Evolutionary conservation across 75 land plant genomes (phyloP), one percentile per base, ranked within the genome.

Genomic region (Pinus albicaulis): DNA sequence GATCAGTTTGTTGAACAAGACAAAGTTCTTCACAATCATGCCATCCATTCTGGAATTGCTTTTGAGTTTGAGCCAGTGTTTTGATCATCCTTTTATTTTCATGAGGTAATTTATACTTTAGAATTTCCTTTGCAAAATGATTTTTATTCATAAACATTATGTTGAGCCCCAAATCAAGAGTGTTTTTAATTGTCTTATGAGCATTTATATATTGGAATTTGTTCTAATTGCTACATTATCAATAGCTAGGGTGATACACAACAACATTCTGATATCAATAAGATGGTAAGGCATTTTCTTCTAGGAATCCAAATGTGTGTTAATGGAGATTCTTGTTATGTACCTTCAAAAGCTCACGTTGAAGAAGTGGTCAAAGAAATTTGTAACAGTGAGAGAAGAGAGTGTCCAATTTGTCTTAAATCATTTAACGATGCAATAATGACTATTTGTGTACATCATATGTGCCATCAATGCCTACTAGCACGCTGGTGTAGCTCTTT

Each of bases 31-130:
- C 90, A 93, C 81, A 91, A 95, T 68, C 93, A 95, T 86, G 99
- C 99, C 99, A 10, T 84, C 85, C 24, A 95, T 95, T 68, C 84
- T 95, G 17, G 99, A 95, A 78, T 79, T 93, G 17, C 82, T 95
- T 16, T 82, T 95, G 72, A 82, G 97, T 24, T 74, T 95, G 23
- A 83, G 94, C 13, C 94, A 93, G 74, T 91, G 96, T 72, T 95
- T 96, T 82, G 93, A 95, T 75, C 97, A 95, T 78, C 97, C 96
- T 15, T 95, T 93, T 73, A 94, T 95, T 77, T 91, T 91, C 13
- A 79, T 95, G 88, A 31, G 1, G 31, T 31, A 31, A 31, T 1
- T 31, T 31, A 1, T 31, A 31, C 31, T 31, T 31, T 31, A 31
- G 31, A 31, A 31, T 0, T 1, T 31, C 31, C 31, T 31, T 31